Conservation (phyloP, 1,284 basidiomycete genomes). For the Sphaerobolus stellatus region DNA sequence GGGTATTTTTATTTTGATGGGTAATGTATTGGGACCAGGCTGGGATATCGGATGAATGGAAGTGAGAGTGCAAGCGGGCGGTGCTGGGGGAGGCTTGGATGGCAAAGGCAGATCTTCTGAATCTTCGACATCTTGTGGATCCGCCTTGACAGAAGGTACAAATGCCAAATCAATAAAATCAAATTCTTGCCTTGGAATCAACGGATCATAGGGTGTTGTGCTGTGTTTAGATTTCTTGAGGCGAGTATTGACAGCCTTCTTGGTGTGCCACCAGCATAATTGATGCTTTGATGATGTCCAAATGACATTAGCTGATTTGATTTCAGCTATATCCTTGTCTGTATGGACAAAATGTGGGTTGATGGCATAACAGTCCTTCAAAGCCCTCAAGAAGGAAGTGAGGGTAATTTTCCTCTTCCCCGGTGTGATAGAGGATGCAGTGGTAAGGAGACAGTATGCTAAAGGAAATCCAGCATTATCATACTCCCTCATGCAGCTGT, state of each 20-base stretch:
- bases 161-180: background rate
- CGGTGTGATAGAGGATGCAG: constrained; percentile 21
- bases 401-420: constrained; percentile 26
- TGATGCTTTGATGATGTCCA: background rate
- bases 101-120: background rate
- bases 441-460: constrained; percentile 31
- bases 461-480: constrained; percentile 26
- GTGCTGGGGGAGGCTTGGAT: background rate
- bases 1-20: no score
- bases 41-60: no score
- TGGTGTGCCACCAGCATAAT: background rate
- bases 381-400: constrained; percentile 17
- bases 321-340: constrained; percentile 36
- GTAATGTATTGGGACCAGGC: no score
- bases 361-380: constrained; percentile 24
- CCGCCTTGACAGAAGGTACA: background rate
- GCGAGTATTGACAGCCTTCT: background rate
- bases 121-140: background rate
- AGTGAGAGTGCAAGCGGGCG: background rate
- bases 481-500: constrained; percentile 28
- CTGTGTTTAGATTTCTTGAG: background rate
- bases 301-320: constrained; percentile 17
- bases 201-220: background rate
- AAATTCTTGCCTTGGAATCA: background rate
- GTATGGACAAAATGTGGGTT: constrained; percentile 24